Base-by-base conservation (phyloP, 1,139 yeast species). In the Nadsonia commutata region DNA sequence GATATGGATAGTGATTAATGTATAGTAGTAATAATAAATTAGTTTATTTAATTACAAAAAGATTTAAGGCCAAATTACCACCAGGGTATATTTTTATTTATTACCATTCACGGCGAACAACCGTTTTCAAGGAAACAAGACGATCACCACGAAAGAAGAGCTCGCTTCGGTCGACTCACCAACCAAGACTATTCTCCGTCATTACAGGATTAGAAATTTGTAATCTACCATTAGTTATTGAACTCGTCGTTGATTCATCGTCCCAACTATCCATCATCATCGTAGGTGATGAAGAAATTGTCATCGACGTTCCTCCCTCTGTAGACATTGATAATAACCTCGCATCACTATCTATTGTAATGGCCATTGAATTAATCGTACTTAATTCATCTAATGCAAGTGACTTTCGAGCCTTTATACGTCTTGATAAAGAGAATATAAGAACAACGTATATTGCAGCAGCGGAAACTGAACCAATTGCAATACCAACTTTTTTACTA, bases 1-100 rank as follows among this genome's bases (percentile, higher is more conserved):
- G 80, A 76, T 44, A 64, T 81, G 64, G 77, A 73, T 51, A 50
- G n/a, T n/a, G n/a, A n/a, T n/a, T n/a, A n/a, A n/a, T n/a, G n/a
- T n/a, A n/a, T n/a, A n/a, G n/a, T n/a, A n/a, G n/a, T n/a, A n/a
- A n/a, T n/a, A n/a, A n/a, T n/a, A n/a, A n/a, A n/a, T n/a, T n/a
- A n/a, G n/a, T n/a, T n/a, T n/a, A n/a, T n/a, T n/a, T n/a, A n/a
- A n/a, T n/a, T n/a, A n/a, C n/a, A n/a, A n/a, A n/a, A n/a, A n/a
- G n/a, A n/a, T n/a, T n/a, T n/a, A n/a, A n/a, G n/a, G n/a, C n/a
- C n/a, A n/a, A n/a, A n/a, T n/a, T n/a, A n/a, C n/a, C n/a, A n/a
- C n/a, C n/a, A n/a, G n/a, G n/a, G n/a, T n/a, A n/a, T n/a, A n/a
- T n/a, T n/a, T n/a, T n/a, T n/a, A n/a, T n/a, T n/a, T n/a, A n/a